Evolutionary conservation across 2,329 filamentous ascomycete species (phyloP), one percentile per base, ranked within the genome.

Genomic region (Emergomyces pasteurianus): DNA sequence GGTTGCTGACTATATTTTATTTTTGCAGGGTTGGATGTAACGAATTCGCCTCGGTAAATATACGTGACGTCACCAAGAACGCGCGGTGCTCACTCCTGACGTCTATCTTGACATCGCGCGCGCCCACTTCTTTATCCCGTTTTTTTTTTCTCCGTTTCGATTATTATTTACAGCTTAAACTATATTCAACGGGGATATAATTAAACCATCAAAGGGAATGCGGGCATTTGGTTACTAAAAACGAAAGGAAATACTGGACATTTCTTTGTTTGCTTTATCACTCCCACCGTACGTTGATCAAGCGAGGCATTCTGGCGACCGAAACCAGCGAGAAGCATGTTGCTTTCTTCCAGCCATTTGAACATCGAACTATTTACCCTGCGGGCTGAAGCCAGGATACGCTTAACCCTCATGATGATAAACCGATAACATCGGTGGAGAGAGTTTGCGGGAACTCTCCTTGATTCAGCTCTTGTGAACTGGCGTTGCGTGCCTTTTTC

Each of bases 21-120:
- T 43, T 34, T 54, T 42, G 34, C 43, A 59, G 58, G 58, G 58
- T 36, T 59, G 58, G 58, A 12, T 34, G 26, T 59, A 53, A 21
- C 28, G 18, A 34, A 10, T 38, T 38, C 4, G 52, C 31, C 36
- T 38, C 52, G 34, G 8, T 1, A 9, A 7, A 36, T 36, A 36
- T 36, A 36, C 34, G 26, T 57, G 54, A 57, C 38, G 54, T 57
- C 54, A 57, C 34, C 34, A 18, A 46, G 9, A 50, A 46, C 46
- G 26, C 46, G 38, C 46, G 42, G 49, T n/a, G n/a, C 21, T 36
- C 31, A 36, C 52, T n/a, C n/a, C n/a, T n/a, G n/a, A n/a, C n/a
- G n/a, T n/a, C n/a, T n/a, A n/a, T n/a, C n/a, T n/a, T n/a, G n/a
- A n/a, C n/a, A n/a, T n/a, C n/a, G n/a, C n/a, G n/a, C n/a, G n/a